A percentile compares a stretch with the other conserved stretches of the same genome.
Conservation (phyloP, 1,139 yeast species). For the Suhomyces panamericanus region DNA sequence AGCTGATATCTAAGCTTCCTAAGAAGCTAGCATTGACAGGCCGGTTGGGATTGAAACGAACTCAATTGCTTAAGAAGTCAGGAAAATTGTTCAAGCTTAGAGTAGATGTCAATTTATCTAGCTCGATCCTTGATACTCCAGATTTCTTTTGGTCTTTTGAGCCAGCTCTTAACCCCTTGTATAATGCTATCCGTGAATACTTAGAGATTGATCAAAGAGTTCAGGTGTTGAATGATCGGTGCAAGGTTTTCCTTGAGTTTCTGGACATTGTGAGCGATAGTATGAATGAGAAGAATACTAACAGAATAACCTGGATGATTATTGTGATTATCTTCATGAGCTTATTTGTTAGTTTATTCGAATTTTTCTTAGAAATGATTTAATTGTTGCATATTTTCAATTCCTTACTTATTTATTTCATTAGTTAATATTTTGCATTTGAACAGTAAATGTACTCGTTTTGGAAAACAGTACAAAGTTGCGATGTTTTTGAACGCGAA, state of each 20-base stretch:
- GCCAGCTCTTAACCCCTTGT: conserved; percentile 91
- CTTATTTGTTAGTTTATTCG: conserved; percentile 60
- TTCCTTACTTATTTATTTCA: neutral
- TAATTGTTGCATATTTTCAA: conserved; percentile 12
- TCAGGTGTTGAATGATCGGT: conserved; percentile 87
- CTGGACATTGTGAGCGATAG: conserved; percentile 93
- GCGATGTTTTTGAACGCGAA: neutral
- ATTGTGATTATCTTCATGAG: conserved; percentile 80
- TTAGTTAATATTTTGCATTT: neutral
- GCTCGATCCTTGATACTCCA: conserved; percentile 91
- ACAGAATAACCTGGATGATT: conserved; percentile 87
- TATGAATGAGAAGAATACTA: conserved; percentile 89
- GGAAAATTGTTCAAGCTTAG: conserved; percentile 87
- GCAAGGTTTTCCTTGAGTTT: conserved; percentile 90
- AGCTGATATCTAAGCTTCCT: conserved; percentile 84
- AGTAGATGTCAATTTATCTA: conserved; percentile 89
- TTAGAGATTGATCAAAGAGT: conserved; percentile 93
- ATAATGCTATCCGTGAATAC: conserved; percentile 86
- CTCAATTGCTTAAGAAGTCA: conserved; percentile 78
- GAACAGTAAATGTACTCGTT: neutral
- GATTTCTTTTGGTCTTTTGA: conserved; percentile 96
- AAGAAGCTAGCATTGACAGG: conserved; percentile 90
- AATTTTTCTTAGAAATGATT: conserved; percentile 39
- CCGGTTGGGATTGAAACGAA: conserved; percentile 72
- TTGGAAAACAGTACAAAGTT: neutral